Percentiles rank a stretch among this genome's conserved stretches.
These are phyloP conservation scores for Calamus simplicifolius DNA, from an alignment of 176 grass and related monocot genomes.

Conservation along the genomic window DNA sequence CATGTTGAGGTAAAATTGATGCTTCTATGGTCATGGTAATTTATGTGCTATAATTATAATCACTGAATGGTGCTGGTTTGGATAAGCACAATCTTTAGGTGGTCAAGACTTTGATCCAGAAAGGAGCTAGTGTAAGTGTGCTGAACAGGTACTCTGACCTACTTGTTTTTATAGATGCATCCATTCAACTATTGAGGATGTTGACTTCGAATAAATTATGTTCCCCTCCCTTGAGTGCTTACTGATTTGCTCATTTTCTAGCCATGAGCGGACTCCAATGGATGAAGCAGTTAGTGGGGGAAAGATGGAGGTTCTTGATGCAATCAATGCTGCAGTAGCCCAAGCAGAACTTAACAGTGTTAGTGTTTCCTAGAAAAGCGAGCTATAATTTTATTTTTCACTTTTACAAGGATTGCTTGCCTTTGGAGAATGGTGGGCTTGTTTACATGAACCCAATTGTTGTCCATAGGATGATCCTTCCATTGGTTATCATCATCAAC, in stretches of 20 bases:
- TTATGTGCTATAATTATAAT: too few species aligned
- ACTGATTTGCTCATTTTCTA: constrained; percentile 19
- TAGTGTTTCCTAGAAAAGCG: constrained; percentile 36
- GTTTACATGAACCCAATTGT: too few species aligned
- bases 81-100: constrained; percentile 35
- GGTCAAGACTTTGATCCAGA: constrained; percentile 65
- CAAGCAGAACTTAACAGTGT: constrained; percentile 64
- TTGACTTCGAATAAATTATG: too few species aligned
- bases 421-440: too few species aligned
- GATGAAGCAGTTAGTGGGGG: constrained; percentile 76
- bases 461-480: too few species aligned
- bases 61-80: background rate
- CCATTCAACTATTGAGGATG: too few species aligned
- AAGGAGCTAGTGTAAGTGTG: constrained; percentile 59
- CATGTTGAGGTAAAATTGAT: constrained; percentile 49
- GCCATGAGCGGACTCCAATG: constrained; percentile 88
- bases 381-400: too few species aligned
- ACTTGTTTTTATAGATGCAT: too few species aligned
- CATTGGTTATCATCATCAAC: too few species aligned
- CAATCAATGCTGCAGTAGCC: constrained; percentile 52
- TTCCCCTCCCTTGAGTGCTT: background rate
- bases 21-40: too few species aligned
- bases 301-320: constrained; percentile 83
- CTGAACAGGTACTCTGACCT: constrained; percentile 60
- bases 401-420: too few species aligned